These are phyloP conservation scores for Udeniomyces megalosporus DNA, from an alignment of 768 basidiomycete species.

Conservation along the genomic window DNA sequence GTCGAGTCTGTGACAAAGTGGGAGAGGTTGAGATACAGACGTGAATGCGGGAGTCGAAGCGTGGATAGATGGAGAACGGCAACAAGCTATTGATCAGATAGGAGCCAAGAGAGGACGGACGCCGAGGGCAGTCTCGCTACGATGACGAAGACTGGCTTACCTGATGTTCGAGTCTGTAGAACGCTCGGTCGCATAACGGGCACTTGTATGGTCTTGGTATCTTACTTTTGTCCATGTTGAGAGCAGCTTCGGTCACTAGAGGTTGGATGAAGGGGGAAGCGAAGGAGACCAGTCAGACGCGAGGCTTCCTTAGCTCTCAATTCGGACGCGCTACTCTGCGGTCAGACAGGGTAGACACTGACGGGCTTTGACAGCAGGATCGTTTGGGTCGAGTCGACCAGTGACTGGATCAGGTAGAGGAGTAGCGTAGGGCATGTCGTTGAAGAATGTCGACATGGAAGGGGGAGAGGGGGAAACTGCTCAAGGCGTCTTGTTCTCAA, in stretches of 20 bases:
- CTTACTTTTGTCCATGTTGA: slow-evolving; percentile 35
- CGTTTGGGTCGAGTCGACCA: slow-evolving; percentile 30
- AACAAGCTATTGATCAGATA: too few relatives aligned
- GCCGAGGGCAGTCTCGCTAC: too few relatives aligned
- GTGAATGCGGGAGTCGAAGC: too few relatives aligned
- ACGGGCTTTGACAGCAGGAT: slow-evolving; percentile 29
- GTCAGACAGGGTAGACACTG: not conserved
- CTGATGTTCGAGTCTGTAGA: slow-evolving; percentile 92
- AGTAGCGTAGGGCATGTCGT: slow-evolving; percentile 13
- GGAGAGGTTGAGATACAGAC: slow-evolving; percentile 14
- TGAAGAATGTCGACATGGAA: slow-evolving; percentile 11
- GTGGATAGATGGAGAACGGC: too few relatives aligned
- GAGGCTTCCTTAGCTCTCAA: not conserved
- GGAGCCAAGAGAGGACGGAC: too few relatives aligned
- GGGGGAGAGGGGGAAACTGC: too few relatives aligned
- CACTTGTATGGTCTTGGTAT: slow-evolving; percentile 84
- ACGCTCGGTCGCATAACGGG: slow-evolving; percentile 86
- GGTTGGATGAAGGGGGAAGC: not conserved
- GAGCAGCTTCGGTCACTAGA: slow-evolving; percentile 27
- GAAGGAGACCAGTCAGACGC: not conserved
- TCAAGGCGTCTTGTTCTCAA: too few relatives aligned
- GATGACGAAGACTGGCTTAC: too few relatives aligned
- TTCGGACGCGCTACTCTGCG: not conserved
- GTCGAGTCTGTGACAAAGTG: slow-evolving; percentile 53
- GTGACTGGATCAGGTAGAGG: slow-evolving; percentile 27